Conservation (phyloP, 257 asterid species). For the Solanum chiquidenum region DNA sequence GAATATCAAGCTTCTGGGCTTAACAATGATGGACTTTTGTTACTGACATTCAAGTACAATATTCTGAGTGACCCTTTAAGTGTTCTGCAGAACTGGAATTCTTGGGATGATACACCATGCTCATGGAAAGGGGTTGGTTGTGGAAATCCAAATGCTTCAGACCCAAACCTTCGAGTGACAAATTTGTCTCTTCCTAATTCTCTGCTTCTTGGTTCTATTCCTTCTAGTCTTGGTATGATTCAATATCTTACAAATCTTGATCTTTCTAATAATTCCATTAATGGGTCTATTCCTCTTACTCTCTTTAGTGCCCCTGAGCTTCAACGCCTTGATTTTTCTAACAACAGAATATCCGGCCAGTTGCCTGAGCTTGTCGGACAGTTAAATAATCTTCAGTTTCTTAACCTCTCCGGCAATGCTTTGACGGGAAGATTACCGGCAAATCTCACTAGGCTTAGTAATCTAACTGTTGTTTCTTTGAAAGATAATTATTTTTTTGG, state of each 20-base stretch:
- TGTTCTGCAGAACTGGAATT: constrained; percentile 46
- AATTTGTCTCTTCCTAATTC: constrained; percentile 44
- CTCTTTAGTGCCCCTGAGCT: constrained; percentile 54
- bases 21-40: constrained; percentile 59
- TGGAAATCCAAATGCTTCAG: constrained; percentile 34
- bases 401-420: constrained; percentile 77
- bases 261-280: constrained; percentile 71
- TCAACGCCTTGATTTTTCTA: constrained; percentile 51
- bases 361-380: constrained; percentile 47
- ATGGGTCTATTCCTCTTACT: constrained; percentile 70
- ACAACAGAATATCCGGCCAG: constrained; percentile 65
- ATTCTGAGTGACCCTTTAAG: constrained; percentile 49
- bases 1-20: constrained; percentile 34
- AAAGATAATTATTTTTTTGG: constrained; percentile 69
- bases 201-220: constrained; percentile 59
- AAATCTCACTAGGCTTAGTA: constrained; percentile 24
- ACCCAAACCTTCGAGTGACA: constrained; percentile 51
- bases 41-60: constrained; percentile 56
- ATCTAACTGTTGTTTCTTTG: constrained; percentile 44
- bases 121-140: constrained; percentile 80
- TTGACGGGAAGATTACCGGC: constrained; percentile 58
- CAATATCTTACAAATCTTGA: constrained; percentile 38
- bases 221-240: constrained; percentile 60
- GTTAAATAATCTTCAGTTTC: constrained; percentile 27
- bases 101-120: constrained; percentile 54